Base-by-base conservation (phyloP, 169 alveolate genomes). In the Toxoplasma gondii region DNA sequence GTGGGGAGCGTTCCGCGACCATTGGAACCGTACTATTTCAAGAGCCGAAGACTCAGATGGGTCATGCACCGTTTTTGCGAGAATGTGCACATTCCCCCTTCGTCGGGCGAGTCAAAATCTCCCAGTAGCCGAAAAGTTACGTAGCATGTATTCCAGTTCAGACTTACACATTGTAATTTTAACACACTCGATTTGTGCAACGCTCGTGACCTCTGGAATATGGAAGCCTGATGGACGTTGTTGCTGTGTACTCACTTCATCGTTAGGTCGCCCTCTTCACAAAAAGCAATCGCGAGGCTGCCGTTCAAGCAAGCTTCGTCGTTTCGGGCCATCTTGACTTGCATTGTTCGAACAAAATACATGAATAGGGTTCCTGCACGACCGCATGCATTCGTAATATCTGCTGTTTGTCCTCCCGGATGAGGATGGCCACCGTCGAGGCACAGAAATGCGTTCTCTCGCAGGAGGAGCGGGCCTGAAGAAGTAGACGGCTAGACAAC, bases 351-450 rank as follows among this genome's bases (percentile, higher is more conserved):
- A 64, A 31, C 29, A 31, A 64, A 64, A 64, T 64, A 64, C 78
- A 64, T 64, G 78, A 64, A 64, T 24, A 64, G 78, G 12, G 78
- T 64, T 64, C 34, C 36, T 19, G 78, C 78, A 64, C 78, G 78
- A 24, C 78, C 78, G 34, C 78, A 64, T 19, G 78, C 78, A 29
- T 64, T 64, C 36, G 78, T 64, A 64, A 64, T 29, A 24, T 29
- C 78, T 17, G 78, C 34, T 19, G 78, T 64, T 64, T 64, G 78
- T 64, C 78, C 78, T 19, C 78, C 78, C 34, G 78, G 78, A 64
- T 64, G 78, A 64, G 78, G 78, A 24, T 64, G 78, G 36, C 29
- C 78, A 31, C 78, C 78, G 78, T 64, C 78, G 78, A 64, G 78
- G 78, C 78, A 64, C 7, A 64, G 78, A 64, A 29, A 64, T 31